A percentile compares a stretch with the other conserved stretches of the same genome.
These are phyloP conservation scores for Penicillium sp. DNA, from an alignment of 2,329 filamentous ascomycete species.

Conservation along the genomic window DNA sequence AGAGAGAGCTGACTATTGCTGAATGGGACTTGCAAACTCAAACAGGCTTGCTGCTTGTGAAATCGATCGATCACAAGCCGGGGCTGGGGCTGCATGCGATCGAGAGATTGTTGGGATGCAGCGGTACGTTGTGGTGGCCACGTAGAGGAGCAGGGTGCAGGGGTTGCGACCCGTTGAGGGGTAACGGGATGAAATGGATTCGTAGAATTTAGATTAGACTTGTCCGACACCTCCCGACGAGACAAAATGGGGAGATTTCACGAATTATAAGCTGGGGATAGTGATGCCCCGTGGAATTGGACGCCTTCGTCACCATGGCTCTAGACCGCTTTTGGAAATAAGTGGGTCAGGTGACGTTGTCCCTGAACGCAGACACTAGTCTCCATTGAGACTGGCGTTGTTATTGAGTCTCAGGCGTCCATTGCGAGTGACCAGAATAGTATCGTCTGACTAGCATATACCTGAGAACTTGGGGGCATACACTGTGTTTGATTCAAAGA, in stretches of 20 bases:
- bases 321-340: slow-evolving; percentile 10
- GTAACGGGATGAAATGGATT: neutral
- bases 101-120: neutral
- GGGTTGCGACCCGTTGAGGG: neutral
- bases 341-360: slow-evolving; percentile 11
- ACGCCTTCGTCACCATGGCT: slow-evolving; percentile 18
- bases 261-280: slow-evolving; percentile 1
- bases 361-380: slow-evolving; percentile 2
- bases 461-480: neutral
- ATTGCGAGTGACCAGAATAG: slow-evolving; percentile 12
- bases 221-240: neutral
- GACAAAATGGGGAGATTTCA: neutral
- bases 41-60: neutral
- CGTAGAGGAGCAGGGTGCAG: slow-evolving; percentile 3
- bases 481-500: neutral
- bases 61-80: neutral
- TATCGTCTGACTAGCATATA: neutral
- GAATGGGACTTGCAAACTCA: neutral
- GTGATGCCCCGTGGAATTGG: slow-evolving; percentile 11
- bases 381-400: neutral
- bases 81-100: slow-evolving; percentile 8
- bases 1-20: neutral
- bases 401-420: slow-evolving; percentile 8
- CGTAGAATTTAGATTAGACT: neutral
- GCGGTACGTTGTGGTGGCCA: slow-evolving; percentile 6